These are phyloP conservation scores for Piper longum DNA, from an alignment of 164 flowering plant genomes.

Conservation along the genomic window DNA sequence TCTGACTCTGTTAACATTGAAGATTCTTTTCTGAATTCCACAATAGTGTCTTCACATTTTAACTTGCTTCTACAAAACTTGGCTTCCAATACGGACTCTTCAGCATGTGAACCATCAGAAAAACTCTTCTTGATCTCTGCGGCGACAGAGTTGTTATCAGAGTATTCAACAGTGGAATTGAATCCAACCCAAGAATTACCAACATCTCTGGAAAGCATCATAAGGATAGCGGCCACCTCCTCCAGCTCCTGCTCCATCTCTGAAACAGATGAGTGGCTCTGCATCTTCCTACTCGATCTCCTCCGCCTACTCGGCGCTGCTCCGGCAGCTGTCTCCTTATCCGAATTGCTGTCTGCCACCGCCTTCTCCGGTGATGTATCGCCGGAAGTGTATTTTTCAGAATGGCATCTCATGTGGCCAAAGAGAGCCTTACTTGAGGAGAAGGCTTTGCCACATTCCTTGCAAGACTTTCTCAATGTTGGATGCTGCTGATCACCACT, in stretches of 20 bases:
- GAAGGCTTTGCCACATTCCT: conserved; percentile 27
- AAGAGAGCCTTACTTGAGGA: no score
- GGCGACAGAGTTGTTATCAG: conserved; percentile 52
- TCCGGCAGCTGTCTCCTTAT: no score
- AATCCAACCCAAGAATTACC: conserved; percentile 21
- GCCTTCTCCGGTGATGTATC: no score
- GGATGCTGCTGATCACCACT: background rate
- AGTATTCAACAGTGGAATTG: conserved; percentile 15
- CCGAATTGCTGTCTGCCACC: no score
- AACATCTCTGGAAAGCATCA: conserved; percentile 77
- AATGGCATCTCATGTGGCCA: no score
- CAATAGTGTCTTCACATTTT: background rate
- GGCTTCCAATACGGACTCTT: conserved; percentile 10
- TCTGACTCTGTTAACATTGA: conserved; percentile 2
- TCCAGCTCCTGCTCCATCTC: conserved; percentile 63
- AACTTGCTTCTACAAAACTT: conserved; percentile 6
- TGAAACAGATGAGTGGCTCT: conserved; percentile 22
- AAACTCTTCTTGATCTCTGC: conserved; percentile 29
- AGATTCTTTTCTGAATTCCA: conserved; percentile 5
- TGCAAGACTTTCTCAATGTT: conserved; percentile 23
- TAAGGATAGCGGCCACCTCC: conserved; percentile 65
- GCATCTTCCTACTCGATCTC: no score
- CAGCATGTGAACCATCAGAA: conserved; percentile 31
- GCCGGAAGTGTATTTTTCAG: no score
- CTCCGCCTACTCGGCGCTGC: no score